Evolutionary conservation across 345 rosid genomes (phyloP).

Genomic region (Alliaria petiolata): DNA sequence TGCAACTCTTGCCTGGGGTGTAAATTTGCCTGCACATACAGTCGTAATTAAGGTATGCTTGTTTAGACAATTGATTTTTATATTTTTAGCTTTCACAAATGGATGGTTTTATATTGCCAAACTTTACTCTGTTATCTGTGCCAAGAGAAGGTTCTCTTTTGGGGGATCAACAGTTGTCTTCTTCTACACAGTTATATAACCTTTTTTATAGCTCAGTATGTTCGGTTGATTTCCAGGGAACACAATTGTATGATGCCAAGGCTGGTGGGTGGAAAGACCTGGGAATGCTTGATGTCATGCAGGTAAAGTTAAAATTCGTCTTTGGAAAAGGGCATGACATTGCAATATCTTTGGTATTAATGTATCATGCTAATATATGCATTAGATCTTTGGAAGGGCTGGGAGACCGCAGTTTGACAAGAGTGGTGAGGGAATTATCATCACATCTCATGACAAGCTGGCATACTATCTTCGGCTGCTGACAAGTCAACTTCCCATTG

Average conservation of each 20-base stretch:
- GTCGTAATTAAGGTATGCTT: constrained; percentile 89
- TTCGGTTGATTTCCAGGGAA: constrained; percentile 57
- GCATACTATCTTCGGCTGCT: constrained; percentile 85
- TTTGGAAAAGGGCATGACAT: not conserved
- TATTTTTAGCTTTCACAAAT: constrained; percentile 6
- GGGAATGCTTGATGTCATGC: constrained; percentile 99
- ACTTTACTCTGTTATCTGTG: constrained; percentile 3
- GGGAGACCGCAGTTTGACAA: constrained; percentile 99
- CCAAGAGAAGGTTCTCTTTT: constrained; percentile 1
- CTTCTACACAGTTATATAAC: not conserved
- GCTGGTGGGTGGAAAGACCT: constrained; percentile 99
- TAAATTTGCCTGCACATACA: constrained; percentile 95
- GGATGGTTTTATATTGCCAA: not conserved
- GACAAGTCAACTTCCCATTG: constrained; percentile 96
- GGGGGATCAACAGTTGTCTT: constrained; percentile 13
- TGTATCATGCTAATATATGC: constrained; percentile 8
- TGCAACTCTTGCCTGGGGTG: constrained; percentile 99
- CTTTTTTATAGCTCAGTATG: constrained; percentile 17
- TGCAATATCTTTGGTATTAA: constrained; percentile 9
- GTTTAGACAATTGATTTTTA: not conserved
- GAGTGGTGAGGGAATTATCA: constrained; percentile 98
- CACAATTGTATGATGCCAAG: constrained; percentile 93
- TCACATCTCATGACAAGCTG: constrained; percentile 92
- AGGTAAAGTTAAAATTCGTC: constrained; percentile 41
- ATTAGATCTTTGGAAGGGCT: constrained; percentile 96